Conservation (phyloP, 331 rosid genomes). For the Cydonia oblonga region DNA sequence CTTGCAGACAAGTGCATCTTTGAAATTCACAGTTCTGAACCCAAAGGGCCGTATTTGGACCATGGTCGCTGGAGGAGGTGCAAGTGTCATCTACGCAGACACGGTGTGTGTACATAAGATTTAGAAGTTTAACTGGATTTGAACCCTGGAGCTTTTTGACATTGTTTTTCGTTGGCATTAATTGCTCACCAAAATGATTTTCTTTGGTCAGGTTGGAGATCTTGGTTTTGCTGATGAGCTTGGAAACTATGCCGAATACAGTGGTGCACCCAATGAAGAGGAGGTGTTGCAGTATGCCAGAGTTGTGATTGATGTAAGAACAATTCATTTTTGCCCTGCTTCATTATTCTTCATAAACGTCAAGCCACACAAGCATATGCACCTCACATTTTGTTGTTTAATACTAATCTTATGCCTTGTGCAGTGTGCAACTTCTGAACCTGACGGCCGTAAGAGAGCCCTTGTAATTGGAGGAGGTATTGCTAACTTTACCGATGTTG, state of each 20-base stretch:
- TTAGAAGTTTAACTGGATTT: slow-evolving; percentile 1
- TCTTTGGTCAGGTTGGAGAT: slow-evolving; percentile 70
- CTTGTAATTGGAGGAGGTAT: slow-evolving; percentile 96
- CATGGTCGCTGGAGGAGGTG: slow-evolving; percentile 99
- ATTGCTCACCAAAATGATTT: background rate
- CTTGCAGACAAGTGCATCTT: slow-evolving; percentile 85
- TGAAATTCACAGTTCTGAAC: slow-evolving; percentile 91
- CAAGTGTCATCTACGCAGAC: slow-evolving; percentile 94
- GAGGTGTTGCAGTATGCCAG: slow-evolving; percentile 96
- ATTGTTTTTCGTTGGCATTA: slow-evolving; percentile 6
- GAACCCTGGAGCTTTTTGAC: background rate
- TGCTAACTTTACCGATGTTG: slow-evolving; percentile 92
- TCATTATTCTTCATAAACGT: background rate
- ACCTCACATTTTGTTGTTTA: background rate
- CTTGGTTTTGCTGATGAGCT: slow-evolving; percentile 94
- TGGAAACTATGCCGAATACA: slow-evolving; percentile 95
- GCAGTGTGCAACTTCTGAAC: slow-evolving; percentile 86
- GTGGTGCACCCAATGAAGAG: slow-evolving; percentile 99
- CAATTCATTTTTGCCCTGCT: background rate
- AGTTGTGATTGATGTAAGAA: slow-evolving; percentile 89
- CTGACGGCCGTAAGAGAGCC: slow-evolving; percentile 82
- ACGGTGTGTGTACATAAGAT: slow-evolving; percentile 39
- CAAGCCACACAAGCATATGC: background rate
- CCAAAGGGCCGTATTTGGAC: slow-evolving; percentile 97
- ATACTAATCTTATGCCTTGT: slow-evolving; percentile 11